phyloP scores from a whole-genome alignment of 2,329 filamentous ascomycete genomes.

The Amphichorda felina region DNA sequence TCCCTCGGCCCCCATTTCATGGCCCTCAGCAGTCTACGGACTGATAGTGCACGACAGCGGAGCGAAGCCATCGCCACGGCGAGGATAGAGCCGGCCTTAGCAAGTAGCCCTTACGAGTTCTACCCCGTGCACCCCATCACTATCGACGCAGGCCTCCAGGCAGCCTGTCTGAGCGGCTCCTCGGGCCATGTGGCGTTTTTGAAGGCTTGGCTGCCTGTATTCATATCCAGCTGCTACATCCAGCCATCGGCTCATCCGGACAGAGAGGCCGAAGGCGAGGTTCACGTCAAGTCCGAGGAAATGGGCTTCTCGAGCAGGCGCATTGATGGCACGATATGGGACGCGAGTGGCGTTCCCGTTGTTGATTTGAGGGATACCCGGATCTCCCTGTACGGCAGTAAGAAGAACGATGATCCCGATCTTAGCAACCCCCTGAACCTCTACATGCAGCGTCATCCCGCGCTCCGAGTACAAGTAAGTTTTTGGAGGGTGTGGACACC shows the following conservation, averaged over 20 bases:
- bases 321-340: neutral
- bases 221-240: conserved; percentile 1
- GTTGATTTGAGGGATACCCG: no score
- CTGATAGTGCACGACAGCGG: neutral
- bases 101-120: neutral
- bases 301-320: neutral
- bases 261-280: neutral
- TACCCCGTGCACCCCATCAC: conserved; percentile 6
- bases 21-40: conserved; percentile 2
- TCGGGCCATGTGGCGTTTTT: conserved; percentile 2
- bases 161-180: conserved; percentile 4
- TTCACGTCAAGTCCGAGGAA: neutral
- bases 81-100: neutral
- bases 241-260: no score
- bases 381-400: no score
- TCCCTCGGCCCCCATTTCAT: conserved; percentile 1
- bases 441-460: conserved; percentile 1
- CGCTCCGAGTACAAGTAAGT: no score
- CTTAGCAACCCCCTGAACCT: no score
- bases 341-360: no score
- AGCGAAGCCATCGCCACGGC: conserved; percentile 2
- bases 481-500: no score
- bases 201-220: conserved; percentile 5
- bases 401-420: no score
- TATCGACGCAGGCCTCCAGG: conserved; percentile 6